Evolutionary conservation across 176 grass and related monocot genomes (phyloP), one percentile per base, ranked within the genome.

Genomic region (Eleusine coracana): DNA sequence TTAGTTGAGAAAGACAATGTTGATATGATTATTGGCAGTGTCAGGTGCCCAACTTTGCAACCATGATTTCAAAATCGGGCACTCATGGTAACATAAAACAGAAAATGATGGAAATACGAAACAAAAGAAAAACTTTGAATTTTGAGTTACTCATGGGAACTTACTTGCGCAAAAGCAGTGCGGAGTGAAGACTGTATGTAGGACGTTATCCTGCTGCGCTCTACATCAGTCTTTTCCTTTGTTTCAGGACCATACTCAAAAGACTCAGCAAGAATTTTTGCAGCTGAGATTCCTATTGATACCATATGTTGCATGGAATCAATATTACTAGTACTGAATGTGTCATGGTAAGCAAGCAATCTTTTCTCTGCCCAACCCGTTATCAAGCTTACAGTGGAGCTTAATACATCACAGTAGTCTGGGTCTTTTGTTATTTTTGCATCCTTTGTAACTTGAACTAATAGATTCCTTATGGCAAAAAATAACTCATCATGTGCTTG

Each of bases 91-190:
- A 56, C 6, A 59, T 40, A 4, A 27, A 1, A 85, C 18, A 84
- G 37, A 42, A 50, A 80, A 63, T 70, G 17, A 40, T 63, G 40
- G 31, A 12, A 66, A 27, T n/a, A 11, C 6, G 6, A 21, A 42
- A 0, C 40, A 51, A 46, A 61, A 15, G 45, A 74, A 85, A 29
- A 36, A 50, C 2, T 25, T 44, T 64, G 28, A 73, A 72, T 18
- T 79, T 49, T 56, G 27, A 63, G 34, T 39, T 59, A 66, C 44
- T 40, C 39, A 31, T 73, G 5, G 46, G 66, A 89, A 78, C 89
- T 89, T 86, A 92, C 96, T 87, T 98, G 96, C 72, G 85, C 84
- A 91, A 98, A 98, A 87, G 88, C 85, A 70, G 85, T 85, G 58
- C 74, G 66, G 36, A 98, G 80, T 44, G 90, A 95, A 17, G 96